Conservation (phyloP, 2,329 filamentous ascomycete species). For the Fusarium odoratissimum region DNA sequence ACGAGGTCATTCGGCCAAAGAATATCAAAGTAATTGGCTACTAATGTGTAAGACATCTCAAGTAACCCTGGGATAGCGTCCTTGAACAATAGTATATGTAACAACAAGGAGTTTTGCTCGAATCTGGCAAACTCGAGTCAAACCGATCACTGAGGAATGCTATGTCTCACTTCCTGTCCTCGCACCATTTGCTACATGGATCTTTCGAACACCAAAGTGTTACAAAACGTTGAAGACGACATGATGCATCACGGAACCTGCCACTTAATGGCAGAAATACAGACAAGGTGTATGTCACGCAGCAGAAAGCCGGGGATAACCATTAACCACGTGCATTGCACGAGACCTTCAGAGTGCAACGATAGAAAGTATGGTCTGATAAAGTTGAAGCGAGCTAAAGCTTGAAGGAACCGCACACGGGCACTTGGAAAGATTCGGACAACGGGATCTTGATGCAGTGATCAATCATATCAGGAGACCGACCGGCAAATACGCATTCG, state of each 20-base stretch:
- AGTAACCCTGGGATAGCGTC: conserved; percentile 4
- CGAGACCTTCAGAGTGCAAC: not conserved
- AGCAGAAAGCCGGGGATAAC: conserved; percentile 2
- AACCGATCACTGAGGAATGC: not conserved
- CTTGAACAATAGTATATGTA: not conserved
- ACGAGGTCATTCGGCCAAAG: conserved; percentile 10
- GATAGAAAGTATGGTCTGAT: not conserved
- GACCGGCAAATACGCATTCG: conserved; percentile 26
- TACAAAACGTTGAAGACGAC: not conserved
- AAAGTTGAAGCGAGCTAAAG: conserved; percentile 1
- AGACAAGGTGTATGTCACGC: conserved; percentile 26
- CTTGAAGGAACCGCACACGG: not conserved
- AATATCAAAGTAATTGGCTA: not conserved
- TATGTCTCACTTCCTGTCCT: conserved; percentile 2
- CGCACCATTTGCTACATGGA: not conserved
- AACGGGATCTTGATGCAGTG: conserved; percentile 9
- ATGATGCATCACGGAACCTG: not conserved
- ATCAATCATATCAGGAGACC: conserved; percentile 28
- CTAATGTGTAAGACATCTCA: not conserved
- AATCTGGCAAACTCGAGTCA: not conserved
- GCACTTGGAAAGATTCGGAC: conserved; percentile 27
- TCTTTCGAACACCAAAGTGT: not conserved
- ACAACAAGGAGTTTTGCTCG: not conserved
- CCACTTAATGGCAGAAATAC: not conserved
- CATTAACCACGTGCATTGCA: conserved; percentile 20